Evolutionary conservation across 208 protist species (phyloP), one percentile per base, ranked within the genome.

Genomic region (Trypanosoma cruzi): DNA sequence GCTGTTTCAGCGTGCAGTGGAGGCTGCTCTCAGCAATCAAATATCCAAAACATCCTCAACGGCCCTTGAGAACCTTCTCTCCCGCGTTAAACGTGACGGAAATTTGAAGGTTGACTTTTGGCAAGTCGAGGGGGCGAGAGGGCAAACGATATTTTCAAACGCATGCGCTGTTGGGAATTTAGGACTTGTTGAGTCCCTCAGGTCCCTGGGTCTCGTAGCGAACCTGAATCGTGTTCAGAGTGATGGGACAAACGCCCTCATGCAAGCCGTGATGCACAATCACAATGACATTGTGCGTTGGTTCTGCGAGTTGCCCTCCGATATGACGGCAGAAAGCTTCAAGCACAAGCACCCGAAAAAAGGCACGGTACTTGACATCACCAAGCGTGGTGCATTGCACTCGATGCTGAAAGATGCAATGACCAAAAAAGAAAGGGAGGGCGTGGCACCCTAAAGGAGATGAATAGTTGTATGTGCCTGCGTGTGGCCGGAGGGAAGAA

Each of bases 181-280:
- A 28, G 22, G 60, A 24, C 40, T 77, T 28, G 56, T 71, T 37
- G 24, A 71, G 18, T 5, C 34, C 1, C 34, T 77, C 4, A 65
- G 55, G 52, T 50, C 26, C 18, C 32, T 66, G 5, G 58, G 32
- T 7, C 22, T 77, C 34, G 56, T 77, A 7, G 18, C 24, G 40
- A 29, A 64, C 31, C 53, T 32, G 4, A 77, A 77, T 59, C 50
- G 64, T 8, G 64, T 77, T 2, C 71, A 77, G 24, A 63, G 62
- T 29, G 56, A 77, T 26, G 55, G 49, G 20, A 77, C 48, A 4
- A 72, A 55, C 48, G 64, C 63, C 16, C 58, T 77, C 20, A 64
- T 72, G 72, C 72, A 77, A 20, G 72, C 64, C 4, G 72, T 73
- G 26, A 49, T 77, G 48, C 28, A 59, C 28, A 36, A 72, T 14